Evolutionary conservation across 768 basidiomycete genomes (phyloP).

Genomic region (Russula griseocarnosa): DNA sequence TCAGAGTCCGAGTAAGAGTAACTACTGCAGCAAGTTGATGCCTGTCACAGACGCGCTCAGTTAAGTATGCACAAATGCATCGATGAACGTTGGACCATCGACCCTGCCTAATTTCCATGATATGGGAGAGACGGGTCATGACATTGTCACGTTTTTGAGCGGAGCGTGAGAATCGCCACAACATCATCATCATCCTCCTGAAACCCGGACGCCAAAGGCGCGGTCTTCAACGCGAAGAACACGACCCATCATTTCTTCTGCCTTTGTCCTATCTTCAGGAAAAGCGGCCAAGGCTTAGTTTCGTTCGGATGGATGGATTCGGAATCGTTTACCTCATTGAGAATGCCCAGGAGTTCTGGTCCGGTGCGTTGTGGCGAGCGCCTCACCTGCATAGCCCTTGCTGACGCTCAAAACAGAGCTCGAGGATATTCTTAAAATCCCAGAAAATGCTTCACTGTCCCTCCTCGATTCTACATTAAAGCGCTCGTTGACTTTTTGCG

Average conservation of each 20-base stretch:
- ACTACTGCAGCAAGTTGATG: not conserved
- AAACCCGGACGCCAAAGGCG: not conserved
- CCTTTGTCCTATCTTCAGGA: not conserved
- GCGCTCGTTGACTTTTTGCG: slow-evolving; percentile 73
- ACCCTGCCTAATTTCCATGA: no score
- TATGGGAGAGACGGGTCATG: no score
- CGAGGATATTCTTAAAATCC: slow-evolving; percentile 72
- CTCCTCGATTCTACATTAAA: slow-evolving; percentile 74
- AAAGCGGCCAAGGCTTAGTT: not conserved
- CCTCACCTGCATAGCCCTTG: slow-evolving; percentile 12
- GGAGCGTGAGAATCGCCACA: slow-evolving; percentile 1
- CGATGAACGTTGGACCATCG: no score
- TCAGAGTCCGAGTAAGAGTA: not conserved
- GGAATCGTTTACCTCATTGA: slow-evolving; percentile 81
- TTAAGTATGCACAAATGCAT: not conserved
- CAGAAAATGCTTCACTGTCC: slow-evolving; percentile 60
- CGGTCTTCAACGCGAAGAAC: not conserved
- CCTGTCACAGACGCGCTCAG: not conserved
- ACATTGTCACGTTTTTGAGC: no score
- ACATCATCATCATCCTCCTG: not conserved
- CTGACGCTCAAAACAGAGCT: slow-evolving; percentile 55
- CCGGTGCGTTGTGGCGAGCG: slow-evolving; percentile 49
- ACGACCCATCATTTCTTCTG: not conserved
- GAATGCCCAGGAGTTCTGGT: slow-evolving; percentile 86
- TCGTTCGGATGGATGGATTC: slow-evolving; percentile 53